phyloP scores from a whole-genome alignment of 2,329 filamentous ascomycete genomes.

The Neofusicoccum parvum region DNA sequence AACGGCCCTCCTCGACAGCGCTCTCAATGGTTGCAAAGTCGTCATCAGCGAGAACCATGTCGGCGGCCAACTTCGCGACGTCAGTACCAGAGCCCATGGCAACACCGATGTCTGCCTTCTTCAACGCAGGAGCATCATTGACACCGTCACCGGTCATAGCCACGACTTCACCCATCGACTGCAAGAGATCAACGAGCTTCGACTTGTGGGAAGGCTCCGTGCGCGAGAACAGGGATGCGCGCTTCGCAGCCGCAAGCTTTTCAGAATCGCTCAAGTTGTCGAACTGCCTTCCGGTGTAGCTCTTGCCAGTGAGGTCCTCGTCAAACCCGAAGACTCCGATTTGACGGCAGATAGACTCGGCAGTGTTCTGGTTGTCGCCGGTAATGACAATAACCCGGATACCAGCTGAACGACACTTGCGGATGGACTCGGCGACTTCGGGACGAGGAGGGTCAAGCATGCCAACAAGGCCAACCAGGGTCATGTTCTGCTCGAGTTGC shows the following conservation, averaged over 20 bases:
- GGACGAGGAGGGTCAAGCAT: slow-evolving; percentile 97
- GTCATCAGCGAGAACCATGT: slow-evolving; percentile 98
- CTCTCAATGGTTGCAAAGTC: slow-evolving; percentile 98
- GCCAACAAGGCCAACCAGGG: slow-evolving; percentile 86
- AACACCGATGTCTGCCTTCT: slow-evolving; percentile 98
- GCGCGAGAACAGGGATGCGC: slow-evolving; percentile 89
- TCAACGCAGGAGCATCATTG: slow-evolving; percentile 95
- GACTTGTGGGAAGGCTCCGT: slow-evolving; percentile 96
- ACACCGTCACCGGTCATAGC: slow-evolving; percentile 99
- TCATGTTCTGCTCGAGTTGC: slow-evolving; percentile 90
- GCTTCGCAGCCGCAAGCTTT: slow-evolving; percentile 81
- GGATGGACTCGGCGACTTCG: slow-evolving; percentile 84
- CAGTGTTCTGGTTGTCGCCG: slow-evolving; percentile 96
- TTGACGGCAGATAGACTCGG: slow-evolving; percentile 95
- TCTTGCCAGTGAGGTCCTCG: slow-evolving; percentile 88
- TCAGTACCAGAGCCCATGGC: slow-evolving; percentile 99
- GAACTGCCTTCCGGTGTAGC: slow-evolving; percentile 93
- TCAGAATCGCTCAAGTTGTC: slow-evolving; percentile 78
- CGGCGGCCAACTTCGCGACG: slow-evolving; percentile 91
- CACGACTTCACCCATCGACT: slow-evolving; percentile 89
- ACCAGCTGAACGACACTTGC: slow-evolving; percentile 86
- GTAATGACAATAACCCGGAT: slow-evolving; percentile 98
- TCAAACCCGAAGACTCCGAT: slow-evolving; percentile 86
- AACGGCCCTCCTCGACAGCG: slow-evolving; percentile 93
- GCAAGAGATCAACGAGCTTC: slow-evolving; percentile 94